phyloP scores from a whole-genome alignment of 306 rosid genomes.

The Acmispon strigosus region DNA sequence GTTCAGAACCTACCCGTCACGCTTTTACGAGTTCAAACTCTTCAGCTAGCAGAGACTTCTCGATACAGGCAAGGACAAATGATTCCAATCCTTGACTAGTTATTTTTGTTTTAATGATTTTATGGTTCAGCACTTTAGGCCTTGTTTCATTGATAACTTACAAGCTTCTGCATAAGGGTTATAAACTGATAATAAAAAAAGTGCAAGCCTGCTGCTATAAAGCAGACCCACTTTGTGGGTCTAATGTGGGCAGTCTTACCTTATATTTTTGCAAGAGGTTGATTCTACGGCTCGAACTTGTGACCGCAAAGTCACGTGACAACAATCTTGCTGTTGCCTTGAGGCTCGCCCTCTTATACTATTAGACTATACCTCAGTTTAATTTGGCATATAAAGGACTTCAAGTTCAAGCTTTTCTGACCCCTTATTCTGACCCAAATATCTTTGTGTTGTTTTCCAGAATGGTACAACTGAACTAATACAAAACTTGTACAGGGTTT shows the following conservation, averaged over 20 bases:
- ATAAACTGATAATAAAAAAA: neutral
- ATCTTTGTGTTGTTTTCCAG: slow-evolving; percentile 1
- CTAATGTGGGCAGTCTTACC: no score
- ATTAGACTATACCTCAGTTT: neutral
- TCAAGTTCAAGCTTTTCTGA: neutral
- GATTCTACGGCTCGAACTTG: no score
- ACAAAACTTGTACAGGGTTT: slow-evolving; percentile 21
- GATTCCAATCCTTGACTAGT: neutral
- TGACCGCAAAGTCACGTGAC: no score
- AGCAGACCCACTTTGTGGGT: no score
- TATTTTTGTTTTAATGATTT: neutral
- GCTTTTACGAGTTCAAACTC: slow-evolving; percentile 46
- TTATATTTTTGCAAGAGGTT: no score
- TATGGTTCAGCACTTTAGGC: neutral
- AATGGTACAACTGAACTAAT: slow-evolving; percentile 9
- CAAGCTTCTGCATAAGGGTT: neutral
- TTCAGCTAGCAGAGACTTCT: slow-evolving; percentile 29
- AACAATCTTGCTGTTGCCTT: no score
- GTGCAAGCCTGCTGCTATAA: no score
- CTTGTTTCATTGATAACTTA: neutral
- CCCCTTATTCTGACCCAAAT: neutral
- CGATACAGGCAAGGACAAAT: slow-evolving; percentile 51
- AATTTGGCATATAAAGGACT: neutral
- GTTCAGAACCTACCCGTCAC: slow-evolving; percentile 75
- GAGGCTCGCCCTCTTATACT: neutral